phyloP scores from a whole-genome alignment of 805 yeast species.

The Komagataella kurtzmanii region DNA sequence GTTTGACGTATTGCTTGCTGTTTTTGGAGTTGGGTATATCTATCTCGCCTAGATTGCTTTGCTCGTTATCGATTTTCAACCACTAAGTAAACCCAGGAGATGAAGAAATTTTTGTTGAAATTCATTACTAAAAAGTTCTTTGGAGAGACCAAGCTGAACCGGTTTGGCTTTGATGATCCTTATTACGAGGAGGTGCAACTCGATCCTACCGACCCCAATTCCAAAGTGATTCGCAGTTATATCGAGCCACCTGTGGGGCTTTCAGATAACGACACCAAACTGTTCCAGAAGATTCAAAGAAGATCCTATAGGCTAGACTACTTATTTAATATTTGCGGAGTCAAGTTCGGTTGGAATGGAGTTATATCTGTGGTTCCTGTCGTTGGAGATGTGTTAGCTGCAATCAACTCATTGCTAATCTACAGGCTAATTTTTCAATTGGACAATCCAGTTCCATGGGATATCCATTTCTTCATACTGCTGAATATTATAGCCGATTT shows the following conservation, averaged over 20 bases:
- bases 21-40: background rate
- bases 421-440: conserved; percentile 30
- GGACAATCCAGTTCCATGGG: conserved; percentile 55
- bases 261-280: conserved; percentile 33
- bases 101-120: background rate
- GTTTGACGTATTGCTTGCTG: background rate
- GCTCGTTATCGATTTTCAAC: background rate
- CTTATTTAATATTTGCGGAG: conserved; percentile 46
- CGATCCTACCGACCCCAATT: background rate
- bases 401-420: conserved; percentile 27
- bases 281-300: conserved; percentile 36
- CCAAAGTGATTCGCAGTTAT: background rate
- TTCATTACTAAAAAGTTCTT: background rate
- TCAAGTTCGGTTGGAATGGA: conserved; percentile 59
- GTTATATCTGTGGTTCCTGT: conserved; percentile 59
- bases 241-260: conserved; percentile 39
- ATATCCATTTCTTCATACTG: conserved; percentile 39
- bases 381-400: conserved; percentile 48
- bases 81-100: background rate
- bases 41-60: background rate
- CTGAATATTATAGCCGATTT: conserved; percentile 57
- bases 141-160: background rate
- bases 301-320: conserved; percentile 60
- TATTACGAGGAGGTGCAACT: conserved; percentile 1
- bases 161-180: conserved; percentile 1